Base-by-base conservation (phyloP, 768 basidiomycete genomes). In the Termitomyces eurrhizus region DNA sequence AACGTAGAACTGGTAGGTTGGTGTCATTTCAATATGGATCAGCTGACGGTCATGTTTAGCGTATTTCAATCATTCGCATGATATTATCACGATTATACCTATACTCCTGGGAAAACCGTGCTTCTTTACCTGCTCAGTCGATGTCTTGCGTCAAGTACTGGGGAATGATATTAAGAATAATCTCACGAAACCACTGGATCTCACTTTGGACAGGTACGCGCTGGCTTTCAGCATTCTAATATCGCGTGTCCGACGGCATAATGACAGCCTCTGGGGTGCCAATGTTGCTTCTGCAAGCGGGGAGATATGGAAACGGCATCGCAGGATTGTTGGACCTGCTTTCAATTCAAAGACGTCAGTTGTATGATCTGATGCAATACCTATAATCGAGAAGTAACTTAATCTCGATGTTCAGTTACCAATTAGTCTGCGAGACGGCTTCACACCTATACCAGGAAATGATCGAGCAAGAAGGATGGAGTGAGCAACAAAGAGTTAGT, bases 261-360 rank as follows among this genome's bases (percentile, higher is more conserved):
- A 45, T 41, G 12, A 49, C 39, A 69, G 69, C 13, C 57, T 75
- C 24, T 76, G 72, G 66, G 77, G 77, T 14, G 67, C 65, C 57
- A 77, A 72, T 57, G 66, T 77, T 37, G 67, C 74, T 14, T 69
- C 72, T 14, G 60, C 68, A 0, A 74, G 73, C 35, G 73, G 68
- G 7, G 71, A 74, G 6, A 61, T 65, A 21, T 76, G 74, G 73
- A 68, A 69, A 52, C 70, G 70, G 16, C 76, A 77, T 53, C 65
- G 75, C 7, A 65, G 73, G 26, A 63, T 74, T n/a, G 67, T 73
- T 39, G 68, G 65, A 16, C 73, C 74, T 53, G 71, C 74, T 3
- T 78, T 77, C 63, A 70, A 67, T 16, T 50, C 69, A 11, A 61
- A 67, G 16, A 67, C 69, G 70, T 72, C 21, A 21, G 21, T 21